Percentiles rank a stretch among this genome's conserved stretches.
Evolutionary conservation across 176 grass and related monocot genomes (phyloP).

Genomic region (Eragrostis nindensis): DNA sequence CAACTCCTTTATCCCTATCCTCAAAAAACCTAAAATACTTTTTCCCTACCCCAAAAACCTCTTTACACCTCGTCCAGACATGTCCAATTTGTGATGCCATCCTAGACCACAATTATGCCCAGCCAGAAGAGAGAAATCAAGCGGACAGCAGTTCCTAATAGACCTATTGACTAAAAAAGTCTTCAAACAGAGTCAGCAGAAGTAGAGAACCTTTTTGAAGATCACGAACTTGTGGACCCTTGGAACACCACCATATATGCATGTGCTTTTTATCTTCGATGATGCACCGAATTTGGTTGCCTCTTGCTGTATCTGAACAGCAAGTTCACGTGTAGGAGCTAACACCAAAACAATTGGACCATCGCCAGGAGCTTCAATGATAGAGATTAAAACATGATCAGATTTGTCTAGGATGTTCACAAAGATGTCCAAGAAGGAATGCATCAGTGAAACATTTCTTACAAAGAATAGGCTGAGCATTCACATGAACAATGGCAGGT

Average conservation of each 20-base stretch:
- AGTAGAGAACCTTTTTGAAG: slow-evolving; percentile 78
- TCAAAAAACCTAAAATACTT: neutral
- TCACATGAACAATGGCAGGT: slow-evolving; percentile 95
- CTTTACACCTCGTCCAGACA: neutral
- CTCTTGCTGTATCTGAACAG: slow-evolving; percentile 95
- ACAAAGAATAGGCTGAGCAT: slow-evolving; percentile 96
- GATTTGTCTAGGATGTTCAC: slow-evolving; percentile 12
- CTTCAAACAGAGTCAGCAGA: neutral
- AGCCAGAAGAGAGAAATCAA: slow-evolving; percentile 1
- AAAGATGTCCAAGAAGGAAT: slow-evolving; percentile 25
- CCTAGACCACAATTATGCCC: neutral
- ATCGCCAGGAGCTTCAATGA: slow-evolving; percentile 81
- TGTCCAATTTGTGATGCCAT: neutral
- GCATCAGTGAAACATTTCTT: slow-evolving; percentile 7
- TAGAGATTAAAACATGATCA: slow-evolving; percentile 8
- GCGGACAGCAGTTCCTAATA: neutral
- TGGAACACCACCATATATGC: slow-evolving; percentile 97
- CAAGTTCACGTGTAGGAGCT: slow-evolving; percentile 93
- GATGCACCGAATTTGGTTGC: slow-evolving; percentile 93
- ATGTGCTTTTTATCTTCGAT: slow-evolving; percentile 97
- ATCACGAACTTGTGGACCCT: slow-evolving; percentile 98
- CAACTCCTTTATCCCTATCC: neutral
- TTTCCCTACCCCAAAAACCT: neutral
- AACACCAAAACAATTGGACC: slow-evolving; percentile 89
- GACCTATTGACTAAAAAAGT: neutral